Evolutionary conservation across 305 asterid species (phyloP).

Genomic region (Striga hermonthica): DNA sequence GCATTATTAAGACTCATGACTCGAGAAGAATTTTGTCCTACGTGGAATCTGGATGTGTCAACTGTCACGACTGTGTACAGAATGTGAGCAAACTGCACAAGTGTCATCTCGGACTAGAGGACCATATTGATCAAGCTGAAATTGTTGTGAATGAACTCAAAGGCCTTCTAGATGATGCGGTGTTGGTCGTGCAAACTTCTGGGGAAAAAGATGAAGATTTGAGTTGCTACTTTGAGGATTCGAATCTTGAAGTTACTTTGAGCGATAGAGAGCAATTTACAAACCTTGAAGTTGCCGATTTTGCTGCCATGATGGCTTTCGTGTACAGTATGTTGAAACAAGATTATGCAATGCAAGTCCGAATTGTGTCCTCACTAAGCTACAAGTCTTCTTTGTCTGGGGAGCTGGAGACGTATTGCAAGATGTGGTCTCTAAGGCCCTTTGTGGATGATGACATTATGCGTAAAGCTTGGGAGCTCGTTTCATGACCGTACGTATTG

Average conservation of each 20-base stretch:
- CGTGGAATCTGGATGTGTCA: slow-evolving; percentile 60
- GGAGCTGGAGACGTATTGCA: too few species aligned
- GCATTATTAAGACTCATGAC: slow-evolving; percentile 51
- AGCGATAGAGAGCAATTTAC: slow-evolving; percentile 37
- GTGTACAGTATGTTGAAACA: slow-evolving; percentile 64
- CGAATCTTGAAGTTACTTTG: slow-evolving; percentile 29
- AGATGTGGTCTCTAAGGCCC: too few species aligned
- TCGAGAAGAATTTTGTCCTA: slow-evolving; percentile 58
- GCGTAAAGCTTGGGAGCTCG: too few species aligned
- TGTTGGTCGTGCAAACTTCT: slow-evolving; percentile 37
- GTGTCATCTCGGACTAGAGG: slow-evolving; percentile 67
- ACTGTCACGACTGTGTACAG: slow-evolving; percentile 44
- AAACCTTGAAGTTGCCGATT: slow-evolving; percentile 44
- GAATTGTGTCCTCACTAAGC: slow-evolving; percentile 56
- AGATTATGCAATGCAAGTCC: slow-evolving; percentile 83
- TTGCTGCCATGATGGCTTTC: slow-evolving; percentile 60
- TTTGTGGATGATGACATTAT: too few species aligned
- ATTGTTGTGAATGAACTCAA: slow-evolving; percentile 51
- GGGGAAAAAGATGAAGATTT: slow-evolving; percentile 40
- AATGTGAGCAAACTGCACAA: slow-evolving; percentile 60
- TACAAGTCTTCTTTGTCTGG: slow-evolving; percentile 45
- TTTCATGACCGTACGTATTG: too few species aligned
- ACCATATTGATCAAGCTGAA: slow-evolving; percentile 49
- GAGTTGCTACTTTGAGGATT: slow-evolving; percentile 14
- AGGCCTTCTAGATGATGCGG: slow-evolving; percentile 52